A percentile compares a stretch with the other conserved stretches of the same genome.
phyloP scores from a whole-genome alignment of 2,329 filamentous ascomycete genomes.

The Venturia aucupariae region DNA sequence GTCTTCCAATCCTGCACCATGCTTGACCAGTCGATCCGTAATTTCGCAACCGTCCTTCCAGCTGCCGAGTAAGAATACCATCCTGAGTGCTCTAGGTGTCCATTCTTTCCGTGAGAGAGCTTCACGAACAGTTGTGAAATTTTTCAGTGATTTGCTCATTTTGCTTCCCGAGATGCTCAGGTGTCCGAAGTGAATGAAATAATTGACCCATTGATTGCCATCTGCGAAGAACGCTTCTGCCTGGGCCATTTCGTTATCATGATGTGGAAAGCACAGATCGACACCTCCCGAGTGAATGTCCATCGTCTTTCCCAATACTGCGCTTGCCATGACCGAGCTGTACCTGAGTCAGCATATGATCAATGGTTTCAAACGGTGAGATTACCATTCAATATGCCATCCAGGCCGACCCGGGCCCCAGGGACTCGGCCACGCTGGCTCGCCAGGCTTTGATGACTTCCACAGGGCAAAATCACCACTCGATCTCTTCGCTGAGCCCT shows the following conservation, averaged over 20 bases:
- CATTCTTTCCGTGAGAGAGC: conserved; percentile 61
- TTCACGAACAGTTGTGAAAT: conserved; percentile 87
- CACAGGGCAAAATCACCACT: conserved; percentile 83
- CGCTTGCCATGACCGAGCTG: conserved; percentile 65
- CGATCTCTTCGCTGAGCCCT: conserved; percentile 57
- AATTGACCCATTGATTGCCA: conserved; percentile 70
- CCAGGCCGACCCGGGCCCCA: conserved; percentile 86
- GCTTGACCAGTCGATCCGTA: conserved; percentile 68
- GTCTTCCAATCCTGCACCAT: conserved; percentile 70
- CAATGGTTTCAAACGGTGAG: neutral
- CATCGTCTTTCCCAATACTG: conserved; percentile 73
- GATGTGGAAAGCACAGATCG: conserved; percentile 84
- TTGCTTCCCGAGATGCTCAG: conserved; percentile 82
- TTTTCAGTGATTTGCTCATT: conserved; percentile 94
- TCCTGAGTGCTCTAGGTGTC: conserved; percentile 69
- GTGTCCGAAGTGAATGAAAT: conserved; percentile 94
- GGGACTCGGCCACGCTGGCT: conserved; percentile 79
- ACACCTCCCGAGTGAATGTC: conserved; percentile 92
- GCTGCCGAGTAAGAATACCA: conserved; percentile 76
- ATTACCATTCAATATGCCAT: conserved; percentile 29
- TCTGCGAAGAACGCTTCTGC: conserved; percentile 68
- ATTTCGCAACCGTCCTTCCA: conserved; percentile 94
- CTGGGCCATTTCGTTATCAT: conserved; percentile 87
- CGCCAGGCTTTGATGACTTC: conserved; percentile 86
- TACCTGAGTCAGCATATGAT: neutral